Percentiles rank a stretch among this genome's conserved stretches.
Conservation (phyloP, 2,329 filamentous ascomycete species). For the Penicillium sp. region DNA sequence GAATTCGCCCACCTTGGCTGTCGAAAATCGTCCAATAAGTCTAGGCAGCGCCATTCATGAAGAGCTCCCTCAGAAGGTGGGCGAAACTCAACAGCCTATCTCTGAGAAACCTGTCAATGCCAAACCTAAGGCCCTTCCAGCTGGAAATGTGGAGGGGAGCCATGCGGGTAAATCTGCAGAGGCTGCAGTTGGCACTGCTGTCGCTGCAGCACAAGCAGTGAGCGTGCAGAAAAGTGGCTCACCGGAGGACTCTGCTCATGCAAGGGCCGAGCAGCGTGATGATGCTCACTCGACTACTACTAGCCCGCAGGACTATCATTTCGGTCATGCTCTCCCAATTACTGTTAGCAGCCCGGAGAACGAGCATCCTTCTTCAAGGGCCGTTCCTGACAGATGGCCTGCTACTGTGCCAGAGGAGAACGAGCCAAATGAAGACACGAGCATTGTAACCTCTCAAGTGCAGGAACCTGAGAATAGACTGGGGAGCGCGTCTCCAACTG, state of each 20-base stretch:
- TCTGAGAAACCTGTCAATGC: not conserved
- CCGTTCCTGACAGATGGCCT: conserved; percentile 12
- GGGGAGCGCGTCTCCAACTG: conserved; percentile 9
- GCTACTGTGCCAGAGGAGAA: conserved; percentile 13
- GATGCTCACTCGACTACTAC: not conserved
- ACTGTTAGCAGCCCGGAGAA: not conserved
- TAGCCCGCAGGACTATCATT: conserved; percentile 2
- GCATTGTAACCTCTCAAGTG: not conserved
- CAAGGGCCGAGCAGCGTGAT: conserved; percentile 8
- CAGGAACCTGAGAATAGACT: conserved; percentile 5
- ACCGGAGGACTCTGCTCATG: conserved; percentile 6
- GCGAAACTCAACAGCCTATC: conserved; percentile 27
- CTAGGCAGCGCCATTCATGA: conserved; percentile 18
- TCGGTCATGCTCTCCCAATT: conserved; percentile 1
- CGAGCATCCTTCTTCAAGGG: conserved; percentile 13
- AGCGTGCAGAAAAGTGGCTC: conserved; percentile 17
- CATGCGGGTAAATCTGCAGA: conserved; percentile 25
- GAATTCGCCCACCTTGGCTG: conserved; percentile 37
- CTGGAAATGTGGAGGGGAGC: conserved; percentile 28
- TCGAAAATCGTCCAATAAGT: conserved; percentile 21
- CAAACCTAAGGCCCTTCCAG: conserved; percentile 16
- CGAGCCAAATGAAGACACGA: conserved; percentile 4
- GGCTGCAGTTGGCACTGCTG: conserved; percentile 28
- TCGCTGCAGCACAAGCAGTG: conserved; percentile 32
- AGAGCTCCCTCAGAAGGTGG: conserved; percentile 24